Evolutionary conservation across 768 basidiomycete species (phyloP), one percentile per base, ranked within the genome.

Genomic region (Boletus vinaceobasis): DNA sequence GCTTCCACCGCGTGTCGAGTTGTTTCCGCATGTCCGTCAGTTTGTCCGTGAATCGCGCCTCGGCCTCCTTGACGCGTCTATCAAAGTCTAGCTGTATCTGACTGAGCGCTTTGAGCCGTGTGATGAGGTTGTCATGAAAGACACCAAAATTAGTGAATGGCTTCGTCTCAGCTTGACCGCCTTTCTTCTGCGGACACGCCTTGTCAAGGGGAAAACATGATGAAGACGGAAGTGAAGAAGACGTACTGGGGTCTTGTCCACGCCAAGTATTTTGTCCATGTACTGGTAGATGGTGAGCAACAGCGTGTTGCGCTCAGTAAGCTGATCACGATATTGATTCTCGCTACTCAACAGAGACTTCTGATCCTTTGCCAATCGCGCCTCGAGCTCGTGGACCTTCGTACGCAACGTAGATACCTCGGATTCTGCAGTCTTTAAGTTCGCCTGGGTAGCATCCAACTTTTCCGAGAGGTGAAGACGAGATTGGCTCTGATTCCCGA

Each of bases 41-140:
- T 71, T 84, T 87, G 42, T 95, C 93, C 7, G 76, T 70, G 60
- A 88, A 91, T 23, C 79, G 78, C 5, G 72, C 72, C 63, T 98
- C 96, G 0, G 83, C 80, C 19, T 93, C 90, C 70, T 92, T 93
- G 58, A 79, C 78, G 11, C 88, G 83, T 65, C 84, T 88, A 65
- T 98, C 94, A 65, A 96, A 97, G 62, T 93, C 86, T 31, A 81
- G 70, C 68, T 93, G 87, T 35, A 98, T 88, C 59, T 91, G 85
- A 50, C 84, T 88, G 54, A 98, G 81, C 0, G 85, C 78, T 65
- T 93, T 93, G 29, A 99, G 78, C 13, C 95, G 83, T 2, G 85
- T 83, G 65, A 97, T 88, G 23, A 99, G 82, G 62, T 93, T 94
- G 71, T 97, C 94, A 62, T 96, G 91, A 78, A 99, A 97, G 51